phyloP scores from a whole-genome alignment of 75 land plant genomes.

The Gnetum montanum region DNA sequence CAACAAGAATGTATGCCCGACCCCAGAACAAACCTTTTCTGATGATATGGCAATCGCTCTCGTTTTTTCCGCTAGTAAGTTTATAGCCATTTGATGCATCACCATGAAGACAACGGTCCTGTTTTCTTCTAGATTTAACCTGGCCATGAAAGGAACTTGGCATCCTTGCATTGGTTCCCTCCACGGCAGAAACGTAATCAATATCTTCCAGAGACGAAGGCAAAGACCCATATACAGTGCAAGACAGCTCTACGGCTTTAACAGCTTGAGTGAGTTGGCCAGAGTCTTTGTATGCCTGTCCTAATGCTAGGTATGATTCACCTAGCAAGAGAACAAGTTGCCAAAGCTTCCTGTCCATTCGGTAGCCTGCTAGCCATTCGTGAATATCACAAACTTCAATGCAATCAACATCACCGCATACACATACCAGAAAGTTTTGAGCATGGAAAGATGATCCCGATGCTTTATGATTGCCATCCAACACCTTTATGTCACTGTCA shows the following conservation, averaged over 20 bases:
- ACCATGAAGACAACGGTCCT: neutral
- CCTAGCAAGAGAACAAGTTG: constrained; percentile 89
- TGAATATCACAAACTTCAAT: constrained; percentile 90
- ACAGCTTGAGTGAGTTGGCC: constrained; percentile 63
- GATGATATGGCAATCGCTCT: constrained; percentile 11
- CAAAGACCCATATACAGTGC: constrained; percentile 84
- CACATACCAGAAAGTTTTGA: constrained; percentile 48
- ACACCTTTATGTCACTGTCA: constrained; percentile 17
- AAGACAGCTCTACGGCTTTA: constrained; percentile 78
- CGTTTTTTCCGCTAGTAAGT: constrained; percentile 4
- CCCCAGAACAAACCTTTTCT: constrained; percentile 72
- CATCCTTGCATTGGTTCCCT: constrained; percentile 2
- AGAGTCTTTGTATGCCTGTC: constrained; percentile 88
- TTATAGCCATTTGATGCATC: neutral
- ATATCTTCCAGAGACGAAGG: constrained; percentile 50
- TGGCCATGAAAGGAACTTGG: neutral
- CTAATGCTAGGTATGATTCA: constrained; percentile 94
- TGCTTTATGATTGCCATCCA: constrained; percentile 10
- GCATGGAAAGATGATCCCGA: constrained; percentile 12
- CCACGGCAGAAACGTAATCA: constrained; percentile 38
- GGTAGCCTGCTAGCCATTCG: constrained; percentile 68
- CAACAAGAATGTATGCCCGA: constrained; percentile 80
- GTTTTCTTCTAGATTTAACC: constrained; percentile 7
- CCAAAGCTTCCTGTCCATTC: constrained; percentile 83
- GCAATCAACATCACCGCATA: constrained; percentile 91